Evolutionary conservation across 768 basidiomycete genomes (phyloP).

Genomic region (Pluteus cervinus): DNA sequence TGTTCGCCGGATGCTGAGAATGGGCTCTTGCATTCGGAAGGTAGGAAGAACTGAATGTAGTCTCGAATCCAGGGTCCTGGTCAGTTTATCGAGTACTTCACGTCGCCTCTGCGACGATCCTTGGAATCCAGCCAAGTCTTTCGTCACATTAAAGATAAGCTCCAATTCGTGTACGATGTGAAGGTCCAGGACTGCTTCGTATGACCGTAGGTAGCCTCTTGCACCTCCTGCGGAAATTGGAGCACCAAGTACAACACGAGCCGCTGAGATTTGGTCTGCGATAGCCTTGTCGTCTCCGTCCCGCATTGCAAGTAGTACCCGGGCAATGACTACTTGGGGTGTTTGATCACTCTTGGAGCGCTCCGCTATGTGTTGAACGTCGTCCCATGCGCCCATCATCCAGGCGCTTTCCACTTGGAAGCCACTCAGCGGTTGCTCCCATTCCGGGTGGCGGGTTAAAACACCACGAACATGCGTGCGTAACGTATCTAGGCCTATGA

Average conservation of each 20-base stretch:
- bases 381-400: constrained; percentile 93
- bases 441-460: constrained; percentile 76
- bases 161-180: constrained; percentile 87
- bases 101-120: constrained; percentile 25
- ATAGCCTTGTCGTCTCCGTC: constrained; percentile 41
- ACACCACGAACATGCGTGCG: constrained; percentile 93
- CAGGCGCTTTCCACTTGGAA: constrained; percentile 93
- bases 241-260: constrained; percentile 68
- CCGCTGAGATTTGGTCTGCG: constrained; percentile 46
- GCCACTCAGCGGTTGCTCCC: constrained; percentile 69
- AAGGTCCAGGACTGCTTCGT: constrained; percentile 80
- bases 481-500: constrained; percentile 63
- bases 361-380: constrained; percentile 59
- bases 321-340: constrained; percentile 68
- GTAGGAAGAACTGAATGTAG: constrained; percentile 78
- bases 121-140: constrained; percentile 34
- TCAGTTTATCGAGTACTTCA: constrained; percentile 36
- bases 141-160: constrained; percentile 45
- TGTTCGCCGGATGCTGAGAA: constrained; percentile 84
- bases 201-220: constrained; percentile 78
- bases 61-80: constrained; percentile 49
- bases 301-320: constrained; percentile 76
- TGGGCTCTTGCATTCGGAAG: constrained; percentile 82
- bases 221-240: constrained; percentile 79
- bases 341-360: constrained; percentile 42